Percentiles rank a stretch among this genome's conserved stretches.
Conservation (phyloP, 2,329 filamentous ascomycete species). For the Colletotrichum cereale region DNA sequence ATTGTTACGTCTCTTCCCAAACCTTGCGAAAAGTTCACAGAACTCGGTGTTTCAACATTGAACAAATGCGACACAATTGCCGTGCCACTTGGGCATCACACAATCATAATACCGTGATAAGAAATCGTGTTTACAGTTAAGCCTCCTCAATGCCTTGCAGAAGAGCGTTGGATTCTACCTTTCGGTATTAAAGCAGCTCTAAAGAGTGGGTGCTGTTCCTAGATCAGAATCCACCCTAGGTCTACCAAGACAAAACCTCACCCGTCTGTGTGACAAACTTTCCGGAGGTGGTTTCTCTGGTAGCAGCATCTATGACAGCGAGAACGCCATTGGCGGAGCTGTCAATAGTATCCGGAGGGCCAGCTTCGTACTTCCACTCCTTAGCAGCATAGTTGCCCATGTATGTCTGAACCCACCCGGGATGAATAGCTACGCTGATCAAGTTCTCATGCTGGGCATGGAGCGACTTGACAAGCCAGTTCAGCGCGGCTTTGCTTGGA, state of each 20-base stretch:
- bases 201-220: too few species aligned
- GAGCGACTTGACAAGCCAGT: slow-evolving; percentile 50
- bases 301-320: slow-evolving; percentile 52
- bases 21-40: slow-evolving; percentile 43
- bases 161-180: background rate
- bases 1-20: slow-evolving; percentile 44
- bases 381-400: slow-evolving; percentile 49
- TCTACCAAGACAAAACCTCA: slow-evolving; percentile 47
- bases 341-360: slow-evolving; percentile 48
- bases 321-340: slow-evolving; percentile 50
- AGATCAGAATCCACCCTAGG: background rate
- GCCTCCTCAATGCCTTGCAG: background rate
- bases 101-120: background rate
- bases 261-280: slow-evolving; percentile 51
- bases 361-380: slow-evolving; percentile 48
- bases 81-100: too few species aligned
- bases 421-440: slow-evolving; percentile 51
- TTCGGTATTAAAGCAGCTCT: background rate
- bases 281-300: slow-evolving; percentile 48
- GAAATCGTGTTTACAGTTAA: background rate
- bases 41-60: background rate
- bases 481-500: slow-evolving; percentile 51
- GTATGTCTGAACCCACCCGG: slow-evolving; percentile 53
- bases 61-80: background rate
- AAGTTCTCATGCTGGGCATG: slow-evolving; percentile 47